Evolutionary conservation across 2,329 filamentous ascomycete species (phyloP), one percentile per base, ranked within the genome.

Genomic region (Akanthomyces muscarius): DNA sequence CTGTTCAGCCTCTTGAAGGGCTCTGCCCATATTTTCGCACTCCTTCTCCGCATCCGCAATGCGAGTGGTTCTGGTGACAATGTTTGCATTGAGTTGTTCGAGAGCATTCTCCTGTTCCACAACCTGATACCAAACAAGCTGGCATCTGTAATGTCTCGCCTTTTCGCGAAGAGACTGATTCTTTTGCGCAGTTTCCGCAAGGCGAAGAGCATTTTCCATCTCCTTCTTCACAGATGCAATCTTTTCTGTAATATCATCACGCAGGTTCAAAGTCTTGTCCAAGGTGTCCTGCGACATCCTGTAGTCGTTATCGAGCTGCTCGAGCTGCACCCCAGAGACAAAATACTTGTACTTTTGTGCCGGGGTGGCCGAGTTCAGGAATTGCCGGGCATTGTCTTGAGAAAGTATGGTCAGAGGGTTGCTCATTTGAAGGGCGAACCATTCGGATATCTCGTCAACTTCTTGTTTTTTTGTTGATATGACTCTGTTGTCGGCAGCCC

Each of bases 391-490:
- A 75, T 93, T 92, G 72, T 99, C 95, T 74, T 99, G 95, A 0
- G 93, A 97, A 21, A 99, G 82, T 7, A 98, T 90, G 64, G 96
- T 98, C 79, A 99, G 88, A 0, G 95, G 95, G 69, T 99, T 99
- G 72, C 98, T 94, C 63, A 99, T 92, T 73, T 98, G 94, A 48
- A 99, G 80, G 48, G 89, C 91, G 73, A 92, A 98, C 73, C 91
- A 96, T 73, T 99, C 95, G 48, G 92, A 88, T 54, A 99, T 94
- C 67, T 97, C 91, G 68, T 97, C 93, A 10, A 99, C 84, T 68
- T 97, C 94, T 10, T 85, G 81, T 72, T 91, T 95, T 75, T 92
- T 96, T 10, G 83, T 91, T 0, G 92, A 96, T 54, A 97, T 83
- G 28, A 88, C 80, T 61, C 85, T 86, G 25, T 86, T 89, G 11